phyloP scores from a whole-genome alignment of 108 stramenopile species.

The Cyclostephanos tholiformis region DNA sequence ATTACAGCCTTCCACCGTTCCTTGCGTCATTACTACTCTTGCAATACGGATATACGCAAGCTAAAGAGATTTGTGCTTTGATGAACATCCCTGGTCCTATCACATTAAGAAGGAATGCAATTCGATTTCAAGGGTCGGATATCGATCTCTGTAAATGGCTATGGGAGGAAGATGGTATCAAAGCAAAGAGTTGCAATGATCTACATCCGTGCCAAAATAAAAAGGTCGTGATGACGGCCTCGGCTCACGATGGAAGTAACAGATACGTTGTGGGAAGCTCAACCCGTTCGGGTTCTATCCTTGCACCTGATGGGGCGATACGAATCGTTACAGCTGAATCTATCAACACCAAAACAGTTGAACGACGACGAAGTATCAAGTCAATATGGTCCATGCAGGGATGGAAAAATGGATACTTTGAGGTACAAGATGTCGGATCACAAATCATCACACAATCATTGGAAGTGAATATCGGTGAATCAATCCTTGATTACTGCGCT shows the following conservation, averaged over 20 bases:
- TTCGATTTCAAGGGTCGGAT: conserved; percentile 41
- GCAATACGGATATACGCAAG: conserved; percentile 30
- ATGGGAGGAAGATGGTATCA: conserved; percentile 38
- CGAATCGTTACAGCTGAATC: conserved; percentile 16
- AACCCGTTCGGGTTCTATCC: conserved; percentile 5
- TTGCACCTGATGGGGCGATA: conserved; percentile 34
- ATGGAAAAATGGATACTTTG: conserved; percentile 60
- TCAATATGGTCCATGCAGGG: conserved; percentile 57
- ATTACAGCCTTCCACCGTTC: conserved; percentile 38
- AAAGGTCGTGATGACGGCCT: conserved; percentile 3
- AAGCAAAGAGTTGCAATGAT: conserved; percentile 4
- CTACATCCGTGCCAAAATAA: neutral
- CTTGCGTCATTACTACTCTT: conserved; percentile 27
- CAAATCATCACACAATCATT: conserved; percentile 53
- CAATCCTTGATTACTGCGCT: conserved; percentile 56
- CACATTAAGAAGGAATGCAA: conserved; percentile 44
- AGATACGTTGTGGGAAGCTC: conserved; percentile 6
- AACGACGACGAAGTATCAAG: conserved; percentile 17
- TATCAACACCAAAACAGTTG: neutral
- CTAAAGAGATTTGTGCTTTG: conserved; percentile 30
- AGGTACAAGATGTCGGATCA: conserved; percentile 63
- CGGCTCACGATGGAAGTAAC: conserved; percentile 9
- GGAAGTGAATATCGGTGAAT: conserved; percentile 31
- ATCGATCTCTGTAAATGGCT: conserved; percentile 35
- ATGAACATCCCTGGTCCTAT: conserved; percentile 41